Conservation (phyloP, 208 protist species). For the Trypanosoma boissoni region DNA sequence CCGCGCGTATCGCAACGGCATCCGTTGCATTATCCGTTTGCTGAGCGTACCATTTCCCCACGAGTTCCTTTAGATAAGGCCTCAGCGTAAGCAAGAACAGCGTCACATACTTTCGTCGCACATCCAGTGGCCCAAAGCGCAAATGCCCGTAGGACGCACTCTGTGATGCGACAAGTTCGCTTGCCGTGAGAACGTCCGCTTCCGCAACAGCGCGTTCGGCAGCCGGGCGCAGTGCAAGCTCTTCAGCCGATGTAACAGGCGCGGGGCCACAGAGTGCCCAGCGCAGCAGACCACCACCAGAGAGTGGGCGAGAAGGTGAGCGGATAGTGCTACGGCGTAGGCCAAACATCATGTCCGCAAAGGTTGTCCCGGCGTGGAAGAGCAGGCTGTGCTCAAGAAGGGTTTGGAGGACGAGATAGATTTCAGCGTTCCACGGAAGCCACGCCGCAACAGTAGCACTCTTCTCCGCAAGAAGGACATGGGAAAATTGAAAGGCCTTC, state of each 20-base stretch:
- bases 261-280: slow-evolving; percentile 47
- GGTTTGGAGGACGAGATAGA: slow-evolving; percentile 42
- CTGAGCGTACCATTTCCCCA: slow-evolving; percentile 42
- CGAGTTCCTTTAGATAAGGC: slow-evolving; percentile 55
- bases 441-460: slow-evolving; percentile 26
- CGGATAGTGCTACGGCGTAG: slow-evolving; percentile 34
- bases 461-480: slow-evolving; percentile 59
- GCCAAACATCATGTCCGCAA: slow-evolving; percentile 76
- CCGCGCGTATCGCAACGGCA: slow-evolving; percentile 40
- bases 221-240: slow-evolving; percentile 34
- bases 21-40: slow-evolving; percentile 46
- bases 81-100: slow-evolving; percentile 57
- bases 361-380: slow-evolving; percentile 58
- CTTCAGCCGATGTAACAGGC: slow-evolving; percentile 47
- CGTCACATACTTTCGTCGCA: slow-evolving; percentile 37
- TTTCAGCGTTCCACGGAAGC: slow-evolving; percentile 65
- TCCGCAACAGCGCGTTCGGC: neutral
- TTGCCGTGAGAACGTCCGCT: slow-evolving; percentile 24
- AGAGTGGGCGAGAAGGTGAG: slow-evolving; percentile 11
- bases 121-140: slow-evolving; percentile 42
- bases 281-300: slow-evolving; percentile 27
- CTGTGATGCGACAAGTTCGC: slow-evolving; percentile 40
- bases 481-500: slow-evolving; percentile 58
- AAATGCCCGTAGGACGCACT: slow-evolving; percentile 67
- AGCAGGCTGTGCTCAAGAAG: slow-evolving; percentile 62